Conservation (phyloP, 352 stramenopile species). For the Globisporangium nunn region DNA sequence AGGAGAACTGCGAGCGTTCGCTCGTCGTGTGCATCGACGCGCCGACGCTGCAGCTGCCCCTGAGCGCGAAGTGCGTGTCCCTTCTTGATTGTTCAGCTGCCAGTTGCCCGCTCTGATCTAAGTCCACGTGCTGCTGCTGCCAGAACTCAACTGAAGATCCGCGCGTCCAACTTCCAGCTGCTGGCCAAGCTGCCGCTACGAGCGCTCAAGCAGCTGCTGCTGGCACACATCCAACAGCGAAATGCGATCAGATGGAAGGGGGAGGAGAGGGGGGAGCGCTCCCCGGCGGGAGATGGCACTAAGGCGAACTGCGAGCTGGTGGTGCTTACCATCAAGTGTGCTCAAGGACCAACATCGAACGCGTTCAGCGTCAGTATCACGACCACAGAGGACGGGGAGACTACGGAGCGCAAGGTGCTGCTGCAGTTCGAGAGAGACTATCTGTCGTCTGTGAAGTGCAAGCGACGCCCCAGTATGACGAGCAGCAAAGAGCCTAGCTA, state of each 20-base stretch:
- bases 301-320: background rate
- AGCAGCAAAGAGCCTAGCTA: background rate
- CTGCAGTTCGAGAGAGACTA: constrained; percentile 7
- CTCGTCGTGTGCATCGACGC: constrained; percentile 10
- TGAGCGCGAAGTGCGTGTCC: background rate
- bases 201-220: constrained; percentile 23
- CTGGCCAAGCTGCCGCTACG: constrained; percentile 23
- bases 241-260: background rate
- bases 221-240: constrained; percentile 8
- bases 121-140: background rate
- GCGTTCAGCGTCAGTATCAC: constrained; percentile 5
- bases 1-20: constrained; percentile 2
- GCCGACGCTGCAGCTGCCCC: constrained; percentile 4
- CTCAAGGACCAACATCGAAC: background rate
- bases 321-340: constrained; percentile 1
- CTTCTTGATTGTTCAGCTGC: background rate
- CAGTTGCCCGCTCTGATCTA: background rate
- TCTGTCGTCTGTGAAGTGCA: background rate
- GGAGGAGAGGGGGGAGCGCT: background rate
- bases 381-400: background rate
- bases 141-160: constrained; percentile 9
- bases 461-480: background rate
- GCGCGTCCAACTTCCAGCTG: constrained; percentile 8
- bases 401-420: background rate
- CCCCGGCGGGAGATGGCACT: background rate